These are phyloP conservation scores for Galerina sulciceps DNA, from an alignment of 768 basidiomycete genomes.

Conservation along the genomic window DNA sequence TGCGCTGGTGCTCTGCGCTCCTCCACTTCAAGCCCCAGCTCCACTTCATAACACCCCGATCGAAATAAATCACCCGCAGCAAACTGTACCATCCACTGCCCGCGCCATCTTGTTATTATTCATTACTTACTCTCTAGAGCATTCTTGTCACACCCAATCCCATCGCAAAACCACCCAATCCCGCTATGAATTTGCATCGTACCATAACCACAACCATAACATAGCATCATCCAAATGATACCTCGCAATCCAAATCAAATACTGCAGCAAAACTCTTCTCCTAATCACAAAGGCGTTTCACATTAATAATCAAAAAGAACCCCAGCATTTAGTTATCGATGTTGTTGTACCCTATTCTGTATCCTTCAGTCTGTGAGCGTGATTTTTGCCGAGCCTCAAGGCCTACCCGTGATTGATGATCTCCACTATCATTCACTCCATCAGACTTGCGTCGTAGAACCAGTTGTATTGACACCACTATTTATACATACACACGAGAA, in stretches of 20 bases:
- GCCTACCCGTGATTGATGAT: no score
- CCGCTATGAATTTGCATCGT: slow-evolving; percentile 3
- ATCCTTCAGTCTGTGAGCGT: no score
- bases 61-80: neutral
- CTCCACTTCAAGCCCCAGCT: slow-evolving; percentile 1
- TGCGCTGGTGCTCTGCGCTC: slow-evolving; percentile 39
- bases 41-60: neutral
- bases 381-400: no score
- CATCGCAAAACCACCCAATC: neutral
- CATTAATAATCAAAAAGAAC: no score
- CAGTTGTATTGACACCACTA: no score
- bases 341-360: no score
- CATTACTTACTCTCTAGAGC: slow-evolving; percentile 8
- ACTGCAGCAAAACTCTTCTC: neutral
- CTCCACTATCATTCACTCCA: no score
- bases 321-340: no score
- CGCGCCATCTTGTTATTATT: neutral
- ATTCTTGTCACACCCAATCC: neutral
- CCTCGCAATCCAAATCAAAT: slow-evolving; percentile 11
- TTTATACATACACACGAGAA: no score
- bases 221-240: slow-evolving; percentile 13
- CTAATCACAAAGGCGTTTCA: no score
- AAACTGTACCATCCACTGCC: neutral
- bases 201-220: slow-evolving; percentile 3
- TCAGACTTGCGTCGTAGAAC: no score